These are phyloP conservation scores for Vanderwaltozyma polyspora DNA, from an alignment of 805 yeast genomes.

Conservation along the genomic window DNA sequence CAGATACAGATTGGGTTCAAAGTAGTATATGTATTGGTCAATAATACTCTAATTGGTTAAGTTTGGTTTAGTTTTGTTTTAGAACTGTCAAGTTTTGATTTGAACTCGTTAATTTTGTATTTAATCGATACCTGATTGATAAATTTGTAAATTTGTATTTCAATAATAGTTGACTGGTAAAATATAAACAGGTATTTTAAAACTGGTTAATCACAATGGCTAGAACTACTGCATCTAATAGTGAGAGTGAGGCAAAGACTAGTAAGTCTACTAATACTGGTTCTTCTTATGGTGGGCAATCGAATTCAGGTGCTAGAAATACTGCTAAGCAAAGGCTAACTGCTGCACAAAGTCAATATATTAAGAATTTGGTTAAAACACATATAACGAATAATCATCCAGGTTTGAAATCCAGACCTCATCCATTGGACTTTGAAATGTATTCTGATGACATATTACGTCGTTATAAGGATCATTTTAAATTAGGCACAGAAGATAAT, in stretches of 20 bases:
- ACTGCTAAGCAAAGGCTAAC: conserved; percentile 34
- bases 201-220: too few species aligned
- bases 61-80: too few species aligned
- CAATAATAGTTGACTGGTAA: too few species aligned
- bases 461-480: conserved; percentile 53
- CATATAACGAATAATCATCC: conserved; percentile 72
- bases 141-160: too few species aligned
- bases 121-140: too few species aligned
- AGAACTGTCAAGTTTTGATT: too few species aligned
- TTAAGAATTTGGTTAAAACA: conserved; percentile 49
- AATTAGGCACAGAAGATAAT: conserved; percentile 46
- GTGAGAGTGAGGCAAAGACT: conserved; percentile 22
- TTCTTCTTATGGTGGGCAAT: background rate
- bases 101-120: too few species aligned
- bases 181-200: too few species aligned
- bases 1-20: too few species aligned
- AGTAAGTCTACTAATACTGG: background rate
- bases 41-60: too few species aligned
- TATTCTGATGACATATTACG: conserved; percentile 56
- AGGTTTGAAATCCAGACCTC: conserved; percentile 36
- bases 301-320: conserved; percentile 6
- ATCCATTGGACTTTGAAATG: conserved; percentile 59
- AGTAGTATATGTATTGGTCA: too few species aligned
- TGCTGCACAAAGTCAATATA: conserved; percentile 53
- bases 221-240: conserved; percentile 16